Base-by-base conservation (phyloP, 805 yeast species). In the Yamadazyma phyllophila region DNA sequence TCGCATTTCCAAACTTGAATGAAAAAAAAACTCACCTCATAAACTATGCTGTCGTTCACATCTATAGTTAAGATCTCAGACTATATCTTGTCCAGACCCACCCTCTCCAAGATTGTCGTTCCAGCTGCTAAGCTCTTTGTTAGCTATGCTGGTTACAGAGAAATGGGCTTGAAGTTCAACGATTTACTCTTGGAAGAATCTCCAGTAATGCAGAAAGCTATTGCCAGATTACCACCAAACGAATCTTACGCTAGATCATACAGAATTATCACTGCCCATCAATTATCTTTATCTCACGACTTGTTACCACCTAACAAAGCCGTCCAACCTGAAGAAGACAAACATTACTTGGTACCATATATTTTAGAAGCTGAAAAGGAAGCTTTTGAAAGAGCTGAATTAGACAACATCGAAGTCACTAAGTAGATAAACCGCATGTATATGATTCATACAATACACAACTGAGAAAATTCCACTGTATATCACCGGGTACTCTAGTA, bases 301-400 rank as follows among this genome's bases (percentile, higher is more conserved):
- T 70, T 94, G 50, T 78, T 94, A 60, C 96, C 98, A 60, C 76
- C 80, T 51, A 78, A 78, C 61, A 84, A 92, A 71, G 85, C 84
- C 59, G 74, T 88, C 51, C 80, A 82, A 66, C 80, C 89, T 26
- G 88, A 82, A 62, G 92, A 92, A 52, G 96, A 88, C 67, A 69
- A 71, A 47, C 86, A 86, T 58, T 91, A 90, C 74, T 77, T 94
- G 63, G 70, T 87, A 49, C 97, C 97, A 57, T 87, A 86, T 75
- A 74, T 94, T 51, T 79, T 91, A 62, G 97, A 94, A 77, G 95
- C 92, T 51, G 98, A 94, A 76, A 88, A 88, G 59, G 97, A 88
- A 70, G 85, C 83, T 41, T 76, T 78, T 53, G 99, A 94, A 77
- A 89, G 85, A 73, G 83, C 78, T 51, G 94, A 85, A 63, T 82